Conservation (phyloP, 139 green algal genomes). For the Desmodesmus armatus region DNA sequence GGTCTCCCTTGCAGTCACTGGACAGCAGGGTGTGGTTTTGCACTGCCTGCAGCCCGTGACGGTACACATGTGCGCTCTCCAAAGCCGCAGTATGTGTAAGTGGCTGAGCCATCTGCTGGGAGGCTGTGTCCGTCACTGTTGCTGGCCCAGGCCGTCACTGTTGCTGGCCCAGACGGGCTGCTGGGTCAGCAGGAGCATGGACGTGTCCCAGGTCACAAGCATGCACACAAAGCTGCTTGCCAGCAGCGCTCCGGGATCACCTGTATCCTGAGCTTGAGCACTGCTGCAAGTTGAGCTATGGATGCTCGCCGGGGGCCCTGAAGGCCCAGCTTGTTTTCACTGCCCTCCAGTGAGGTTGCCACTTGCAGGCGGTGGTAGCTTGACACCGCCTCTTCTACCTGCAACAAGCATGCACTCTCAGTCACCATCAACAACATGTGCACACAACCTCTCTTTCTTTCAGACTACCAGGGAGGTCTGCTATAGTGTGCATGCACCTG, state of each 20-base stretch:
- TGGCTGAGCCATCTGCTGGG: neutral
- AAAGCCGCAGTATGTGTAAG: neutral
- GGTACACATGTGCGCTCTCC: neutral
- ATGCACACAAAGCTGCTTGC: neutral
- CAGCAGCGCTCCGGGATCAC: constrained; percentile 16
- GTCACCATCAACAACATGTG: neutral
- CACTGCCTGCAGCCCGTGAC: no score
- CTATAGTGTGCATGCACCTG: no score
- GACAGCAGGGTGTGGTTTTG: no score
- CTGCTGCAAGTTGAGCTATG: constrained; percentile 61
- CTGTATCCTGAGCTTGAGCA: constrained; percentile 65
- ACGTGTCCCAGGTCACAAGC: no score
- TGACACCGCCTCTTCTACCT: constrained; percentile 66
- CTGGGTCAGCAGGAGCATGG: no score
- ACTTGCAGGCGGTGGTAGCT: constrained; percentile 67
- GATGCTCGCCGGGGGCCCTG: constrained; percentile 46
- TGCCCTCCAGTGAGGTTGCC: constrained; percentile 58
- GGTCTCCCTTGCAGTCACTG: no score
- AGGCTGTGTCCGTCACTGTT: neutral
- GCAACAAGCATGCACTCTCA: no score
- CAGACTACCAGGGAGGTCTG: no score
- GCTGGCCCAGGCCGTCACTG: neutral
- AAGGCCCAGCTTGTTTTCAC: constrained; percentile 66
- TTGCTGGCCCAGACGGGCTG: no score
- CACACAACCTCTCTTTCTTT: neutral